Conservation (phyloP, 2,329 filamentous ascomycete species). For the Penicillium nordicum region DNA sequence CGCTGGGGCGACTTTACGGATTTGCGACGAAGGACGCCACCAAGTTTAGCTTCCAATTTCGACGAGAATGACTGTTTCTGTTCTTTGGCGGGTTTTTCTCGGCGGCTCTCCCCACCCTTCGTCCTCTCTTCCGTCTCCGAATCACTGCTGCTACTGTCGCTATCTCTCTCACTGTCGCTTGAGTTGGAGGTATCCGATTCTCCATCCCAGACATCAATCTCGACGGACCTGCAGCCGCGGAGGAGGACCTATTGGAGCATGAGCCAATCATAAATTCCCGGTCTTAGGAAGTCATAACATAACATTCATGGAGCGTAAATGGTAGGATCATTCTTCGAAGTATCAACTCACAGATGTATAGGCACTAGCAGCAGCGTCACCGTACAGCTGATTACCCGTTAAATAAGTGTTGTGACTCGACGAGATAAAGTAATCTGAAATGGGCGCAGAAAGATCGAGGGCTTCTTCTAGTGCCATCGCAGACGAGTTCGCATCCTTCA, state of each 20-base stretch:
- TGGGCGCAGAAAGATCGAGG: constrained; percentile 62
- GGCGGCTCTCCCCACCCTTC: background rate
- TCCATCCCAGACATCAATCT: constrained; percentile 94
- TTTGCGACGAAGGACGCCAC: constrained; percentile 21
- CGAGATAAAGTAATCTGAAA: constrained; percentile 90
- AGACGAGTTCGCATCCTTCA: constrained; percentile 46
- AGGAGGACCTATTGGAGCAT: constrained; percentile 58
- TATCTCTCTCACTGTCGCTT: constrained; percentile 33
- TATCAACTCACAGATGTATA: constrained; percentile 65
- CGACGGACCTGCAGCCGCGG: constrained; percentile 80
- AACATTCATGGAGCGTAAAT: background rate
- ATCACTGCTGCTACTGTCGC: constrained; percentile 28
- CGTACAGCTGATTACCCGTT: constrained; percentile 78
- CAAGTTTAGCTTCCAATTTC: constrained; percentile 25
- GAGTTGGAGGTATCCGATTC: constrained; percentile 43
- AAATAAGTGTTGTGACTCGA: constrained; percentile 95
- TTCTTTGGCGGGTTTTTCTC: constrained; percentile 15
- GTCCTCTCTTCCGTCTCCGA: constrained; percentile 25
- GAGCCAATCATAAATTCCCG: background rate
- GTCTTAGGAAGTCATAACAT: background rate
- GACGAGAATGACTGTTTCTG: constrained; percentile 18
- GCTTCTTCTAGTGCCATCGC: constrained; percentile 40
- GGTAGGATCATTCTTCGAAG: background rate
- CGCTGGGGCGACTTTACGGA: constrained; percentile 6
- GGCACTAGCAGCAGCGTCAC: constrained; percentile 70